phyloP scores from a whole-genome alignment of 495 filamentous ascomycete species.

The Daldinia vernicosa region DNA sequence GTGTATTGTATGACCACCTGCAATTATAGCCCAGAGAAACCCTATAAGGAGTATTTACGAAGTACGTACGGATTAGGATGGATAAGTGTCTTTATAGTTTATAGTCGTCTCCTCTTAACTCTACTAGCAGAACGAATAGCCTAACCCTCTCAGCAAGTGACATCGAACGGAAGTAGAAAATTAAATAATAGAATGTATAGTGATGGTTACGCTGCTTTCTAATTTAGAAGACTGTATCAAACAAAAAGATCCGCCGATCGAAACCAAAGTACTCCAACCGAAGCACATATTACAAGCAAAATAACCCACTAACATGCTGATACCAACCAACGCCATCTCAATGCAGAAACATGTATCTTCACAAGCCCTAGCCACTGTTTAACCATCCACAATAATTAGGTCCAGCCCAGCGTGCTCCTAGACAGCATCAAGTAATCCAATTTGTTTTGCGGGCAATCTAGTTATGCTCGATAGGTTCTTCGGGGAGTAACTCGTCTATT shows the following conservation, averaged over 20 bases:
- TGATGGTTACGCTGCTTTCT: background rate
- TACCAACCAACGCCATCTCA: constrained; percentile 35
- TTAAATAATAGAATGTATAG: background rate
- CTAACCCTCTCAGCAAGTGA: too few species aligned
- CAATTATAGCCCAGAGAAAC: too few species aligned
- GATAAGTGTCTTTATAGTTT: too few species aligned
- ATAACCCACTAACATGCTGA: background rate
- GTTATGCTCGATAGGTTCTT: constrained; percentile 84
- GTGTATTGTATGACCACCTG: too few species aligned
- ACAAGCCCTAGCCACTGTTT: background rate
- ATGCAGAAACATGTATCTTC: constrained; percentile 30
- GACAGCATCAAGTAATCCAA: background rate
- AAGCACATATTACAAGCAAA: constrained; percentile 14
- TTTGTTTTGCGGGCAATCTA: constrained; percentile 28
- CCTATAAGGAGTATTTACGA: too few species aligned
- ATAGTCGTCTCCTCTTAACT: too few species aligned
- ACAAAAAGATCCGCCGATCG: constrained; percentile 6
- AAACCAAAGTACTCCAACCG: constrained; percentile 4
- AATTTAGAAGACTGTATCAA: background rate
- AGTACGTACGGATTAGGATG: too few species aligned
- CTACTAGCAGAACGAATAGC: too few species aligned
- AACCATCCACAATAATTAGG: background rate
- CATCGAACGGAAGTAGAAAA: background rate
- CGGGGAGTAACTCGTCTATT: constrained; percentile 77
- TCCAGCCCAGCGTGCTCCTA: background rate